Conservation (phyloP, 257 asterid species). For the Salvia miltiorrhiza region DNA sequence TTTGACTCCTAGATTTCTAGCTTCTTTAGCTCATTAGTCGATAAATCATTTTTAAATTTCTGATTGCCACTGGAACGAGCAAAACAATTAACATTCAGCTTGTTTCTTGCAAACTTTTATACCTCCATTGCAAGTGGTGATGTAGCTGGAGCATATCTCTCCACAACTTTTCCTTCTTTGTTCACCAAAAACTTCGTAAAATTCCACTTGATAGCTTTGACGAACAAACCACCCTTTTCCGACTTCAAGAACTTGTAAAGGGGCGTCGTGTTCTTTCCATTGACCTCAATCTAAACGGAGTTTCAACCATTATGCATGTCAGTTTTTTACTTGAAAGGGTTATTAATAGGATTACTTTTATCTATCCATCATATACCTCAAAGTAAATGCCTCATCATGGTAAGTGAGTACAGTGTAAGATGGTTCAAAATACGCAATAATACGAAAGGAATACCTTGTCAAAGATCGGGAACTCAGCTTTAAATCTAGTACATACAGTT, state of each 20-base stretch:
- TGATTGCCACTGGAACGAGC: neutral
- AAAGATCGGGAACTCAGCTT: slow-evolving; percentile 82
- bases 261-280: slow-evolving; percentile 66
- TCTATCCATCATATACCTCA: too few relatives aligned
- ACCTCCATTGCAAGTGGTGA: slow-evolving; percentile 83
- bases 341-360: too few relatives aligned
- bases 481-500: slow-evolving; percentile 68
- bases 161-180: slow-evolving; percentile 71
- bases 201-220: slow-evolving; percentile 81
- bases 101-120: neutral
- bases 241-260: slow-evolving; percentile 81
- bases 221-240: slow-evolving; percentile 54
- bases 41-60: neutral
- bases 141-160: slow-evolving; percentile 67
- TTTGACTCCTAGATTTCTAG: neutral
- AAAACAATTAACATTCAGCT: neutral
- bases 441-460: slow-evolving; percentile 52
- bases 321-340: neutral
- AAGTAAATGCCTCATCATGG: neutral
- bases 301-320: neutral
- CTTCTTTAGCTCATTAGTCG: neutral
- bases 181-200: slow-evolving; percentile 76
- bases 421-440: neutral
- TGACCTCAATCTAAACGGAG: slow-evolving; percentile 62
- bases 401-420: neutral